Evolutionary conservation across 2,329 filamentous ascomycete species (phyloP), one percentile per base, ranked within the genome.

Genomic region (Penicillium sp.): DNA sequence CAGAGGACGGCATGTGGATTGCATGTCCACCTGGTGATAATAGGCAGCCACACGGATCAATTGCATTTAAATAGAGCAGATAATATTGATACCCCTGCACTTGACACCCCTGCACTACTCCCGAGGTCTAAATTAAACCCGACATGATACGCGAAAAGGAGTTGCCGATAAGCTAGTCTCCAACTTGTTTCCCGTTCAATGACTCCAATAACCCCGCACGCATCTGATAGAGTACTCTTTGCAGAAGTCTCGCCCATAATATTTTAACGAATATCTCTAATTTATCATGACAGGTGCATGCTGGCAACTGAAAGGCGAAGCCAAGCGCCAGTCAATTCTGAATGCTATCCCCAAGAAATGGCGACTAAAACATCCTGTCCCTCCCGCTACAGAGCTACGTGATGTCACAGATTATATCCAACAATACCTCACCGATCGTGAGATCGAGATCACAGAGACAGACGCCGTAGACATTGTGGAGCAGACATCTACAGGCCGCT

Each of bases 401-500:
- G 83, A 85, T 68, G 78, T 86, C 9, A 85, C 82, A 0, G 57
- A 73, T 15, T 87, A 82, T 61, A 80, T 86, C 43, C 79, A 82
- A 31, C 79, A 85, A 52, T 87, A 79, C 59, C 74, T 87, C 1
- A 76, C 72, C 6, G 55, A 77, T 21, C 68, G 76, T 40, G 85
- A 87, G 63, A 74, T 87, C 13, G 78, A 82, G 41, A 87, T 87
- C 56, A 88, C 85, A 0, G 82, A 86, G 63, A 82, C 80, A 5
- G 81, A 84, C 66, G 83, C 84, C 4, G 78, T 81, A 6, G 81
- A 77, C 0, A 84, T 87, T 55, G 79, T 81, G 0, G 73, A 79
- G 48, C 80, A 81, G 44, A 85, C 83, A 1, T 78, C 77, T 0
- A 72, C 75, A 2, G 84, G 84, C 2, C 61, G 65, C 59, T 87